Base-by-base conservation (phyloP, 768 basidiomycete genomes). In the Russula vinacea region DNA sequence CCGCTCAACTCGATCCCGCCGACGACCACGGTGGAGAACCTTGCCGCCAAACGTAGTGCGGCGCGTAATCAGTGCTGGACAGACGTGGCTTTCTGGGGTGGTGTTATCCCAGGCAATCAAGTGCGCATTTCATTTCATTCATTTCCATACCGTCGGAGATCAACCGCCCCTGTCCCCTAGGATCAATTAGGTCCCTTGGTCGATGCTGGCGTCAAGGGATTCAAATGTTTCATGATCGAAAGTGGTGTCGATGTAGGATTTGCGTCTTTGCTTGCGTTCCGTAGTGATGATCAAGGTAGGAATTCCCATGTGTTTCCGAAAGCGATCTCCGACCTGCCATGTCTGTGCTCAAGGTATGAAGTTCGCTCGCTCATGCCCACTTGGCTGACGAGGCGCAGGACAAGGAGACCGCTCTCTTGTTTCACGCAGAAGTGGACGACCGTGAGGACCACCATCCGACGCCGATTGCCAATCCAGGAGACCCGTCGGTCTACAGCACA, bases 1-100 rank as follows among this genome's bases (percentile, higher is more conserved):
- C 97, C 96, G 2, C 79, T 99, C 60, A 98, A 99, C 75, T 96
- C 94, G 2, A 91, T 98, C 59, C 96, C 96, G 1, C 94, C 97
- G 0, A 98, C 97, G 0, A 95, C 93, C 1, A 94, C 92, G 0
- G 82, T 93, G 9, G 77, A 76, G 6, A 86, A 96, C 71, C 80
- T 98, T 10, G 76, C 84, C 52, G 70, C 77, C 32, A 98, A 98
- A 78, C 81, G 84, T 6, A 71, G 73, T 13, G 90, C 87, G 1
- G 92, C 96, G 3, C 70, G 74, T 55, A 85, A 84, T 2, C 87
- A 94, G 70, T 90, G 87, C 70, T 84, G 83, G 74, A 83, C 84
- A 11, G 92, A 96, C 73, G 84, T 94, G 45, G 92, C 87, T 0
- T 94, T 95, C 75, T 96, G 93, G 93, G 97, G 94, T 40, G 96